Evolutionary conservation across 2,329 filamentous ascomycete genomes (phyloP), one percentile per base, ranked within the genome.

Genomic region (Colletotrichum sidae): DNA sequence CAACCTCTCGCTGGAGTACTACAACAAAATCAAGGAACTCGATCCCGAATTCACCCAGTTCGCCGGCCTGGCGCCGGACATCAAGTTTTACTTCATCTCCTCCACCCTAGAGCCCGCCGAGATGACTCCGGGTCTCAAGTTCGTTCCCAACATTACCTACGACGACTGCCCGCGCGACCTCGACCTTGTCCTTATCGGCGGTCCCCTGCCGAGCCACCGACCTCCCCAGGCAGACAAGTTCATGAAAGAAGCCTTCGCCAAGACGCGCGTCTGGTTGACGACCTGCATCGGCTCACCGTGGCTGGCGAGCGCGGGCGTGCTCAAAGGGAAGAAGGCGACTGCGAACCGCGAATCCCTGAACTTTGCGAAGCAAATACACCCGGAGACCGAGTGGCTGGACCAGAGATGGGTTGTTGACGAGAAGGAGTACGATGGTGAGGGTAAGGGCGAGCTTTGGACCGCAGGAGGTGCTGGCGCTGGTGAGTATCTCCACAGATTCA

Each of bases 221-320:
- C 72, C 75, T 1, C 71, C 75, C 8, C 70, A 69, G 11, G 79
- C 78, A 33, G 69, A 77, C 35, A 68, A 63, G 38, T 80, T 78
- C 65, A 69, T 81, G 61, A 68, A 70, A 15, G 76, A 80, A 67
- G 78, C 77, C 3, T 77, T 71, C 52, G 52, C 64, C 60, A 70
- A 72, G 72, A 78, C 77, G 7, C 73, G 71, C 34, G 70, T 74
- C 33, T 77, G 78, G 59, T 45, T 80, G 68, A 77, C 77, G 2
- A 80, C 77, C 3, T 80, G 78, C 66, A 74, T 73, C 13, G 78
- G 79, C 2, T 72, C 70, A 2, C 69, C 79, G 68, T 81, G 79
- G 79, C 65, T 80, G 13, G 79, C 78, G 1, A 71, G 67, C 56
- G 65, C 73, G 8, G 78, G 78, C 0, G 69, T 76, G 25, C 59